Evolutionary conservation across 176 grass and related monocot species (phyloP).

Genomic region (Saccharum officinarum): DNA sequence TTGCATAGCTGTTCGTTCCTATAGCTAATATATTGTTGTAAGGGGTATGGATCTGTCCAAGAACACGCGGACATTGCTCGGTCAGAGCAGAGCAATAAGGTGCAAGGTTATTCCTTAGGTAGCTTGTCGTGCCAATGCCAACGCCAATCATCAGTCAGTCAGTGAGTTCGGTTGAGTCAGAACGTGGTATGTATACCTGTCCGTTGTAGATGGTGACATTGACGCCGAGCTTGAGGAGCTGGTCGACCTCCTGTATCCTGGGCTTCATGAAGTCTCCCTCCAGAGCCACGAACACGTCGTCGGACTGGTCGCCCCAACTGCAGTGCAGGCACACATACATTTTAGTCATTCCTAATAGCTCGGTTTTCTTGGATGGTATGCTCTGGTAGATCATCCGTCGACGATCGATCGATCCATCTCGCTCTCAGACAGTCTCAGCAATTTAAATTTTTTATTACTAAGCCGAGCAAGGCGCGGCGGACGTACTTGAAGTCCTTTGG

Average conservation of each 20-base stretch:
- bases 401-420: too few species aligned
- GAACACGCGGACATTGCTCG: neutral
- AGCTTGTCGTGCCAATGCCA: neutral
- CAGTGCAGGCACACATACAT: neutral
- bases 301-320: conserved; percentile 69
- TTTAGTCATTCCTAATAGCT: neutral
- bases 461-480: too few species aligned
- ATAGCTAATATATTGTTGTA: neutral
- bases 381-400: neutral
- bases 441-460: too few species aligned
- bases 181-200: conserved; percentile 41
- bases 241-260: conserved; percentile 76
- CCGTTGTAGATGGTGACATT: conserved; percentile 81
- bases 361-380: neutral
- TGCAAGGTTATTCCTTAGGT: too few species aligned
- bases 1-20: neutral
- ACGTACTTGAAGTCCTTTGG: conserved; percentile 51
- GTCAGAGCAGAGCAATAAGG: neutral
- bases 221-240: conserved; percentile 72
- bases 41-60: neutral
- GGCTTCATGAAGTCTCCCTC: conserved; percentile 79
- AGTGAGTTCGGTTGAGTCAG: neutral
- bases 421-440: too few species aligned
- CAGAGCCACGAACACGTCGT: conserved; percentile 51
- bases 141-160: neutral